Percentiles rank a stretch among this genome's conserved stretches.
These are phyloP conservation scores for Stipa capillata DNA, from an alignment of 176 grass and related monocot genomes.

Conservation along the genomic window DNA sequence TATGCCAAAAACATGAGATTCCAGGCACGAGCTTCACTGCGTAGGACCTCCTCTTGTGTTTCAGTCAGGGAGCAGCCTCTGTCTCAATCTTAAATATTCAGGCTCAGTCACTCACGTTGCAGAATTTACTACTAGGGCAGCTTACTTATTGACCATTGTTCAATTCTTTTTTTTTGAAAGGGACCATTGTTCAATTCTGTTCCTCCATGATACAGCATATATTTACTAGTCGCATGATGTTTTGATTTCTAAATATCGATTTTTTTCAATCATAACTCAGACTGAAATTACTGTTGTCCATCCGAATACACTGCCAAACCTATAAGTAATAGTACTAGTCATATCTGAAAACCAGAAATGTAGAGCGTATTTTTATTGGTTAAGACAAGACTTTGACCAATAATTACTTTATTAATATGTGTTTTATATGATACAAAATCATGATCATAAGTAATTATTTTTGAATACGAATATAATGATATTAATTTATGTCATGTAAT, in stretches of 20 bases:
- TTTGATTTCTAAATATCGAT: background rate
- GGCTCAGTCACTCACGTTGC: background rate
- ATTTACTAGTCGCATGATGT: background rate
- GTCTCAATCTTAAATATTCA: slow-evolving; percentile 1
- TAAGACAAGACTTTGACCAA: no score
- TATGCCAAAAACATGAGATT: background rate
- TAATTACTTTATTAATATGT: no score
- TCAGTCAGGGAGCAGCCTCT: background rate
- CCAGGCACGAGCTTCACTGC: slow-evolving; percentile 6
- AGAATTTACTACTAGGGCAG: background rate
- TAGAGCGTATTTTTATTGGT: no score
- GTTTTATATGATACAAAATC: no score
- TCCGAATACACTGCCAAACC: background rate
- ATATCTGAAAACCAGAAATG: no score
- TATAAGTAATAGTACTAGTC: background rate
- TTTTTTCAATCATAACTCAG: background rate
- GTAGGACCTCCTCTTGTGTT: background rate
- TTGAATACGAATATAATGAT: no score
- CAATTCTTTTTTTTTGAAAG: no score
- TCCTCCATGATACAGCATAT: background rate
- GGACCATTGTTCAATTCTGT: no score
- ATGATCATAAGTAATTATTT: no score
- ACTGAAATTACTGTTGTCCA: background rate
- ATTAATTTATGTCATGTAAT: no score
- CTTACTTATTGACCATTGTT: background rate